Conservation (phyloP, 139 green algal species). For the Tetraselmis chui region DNA sequence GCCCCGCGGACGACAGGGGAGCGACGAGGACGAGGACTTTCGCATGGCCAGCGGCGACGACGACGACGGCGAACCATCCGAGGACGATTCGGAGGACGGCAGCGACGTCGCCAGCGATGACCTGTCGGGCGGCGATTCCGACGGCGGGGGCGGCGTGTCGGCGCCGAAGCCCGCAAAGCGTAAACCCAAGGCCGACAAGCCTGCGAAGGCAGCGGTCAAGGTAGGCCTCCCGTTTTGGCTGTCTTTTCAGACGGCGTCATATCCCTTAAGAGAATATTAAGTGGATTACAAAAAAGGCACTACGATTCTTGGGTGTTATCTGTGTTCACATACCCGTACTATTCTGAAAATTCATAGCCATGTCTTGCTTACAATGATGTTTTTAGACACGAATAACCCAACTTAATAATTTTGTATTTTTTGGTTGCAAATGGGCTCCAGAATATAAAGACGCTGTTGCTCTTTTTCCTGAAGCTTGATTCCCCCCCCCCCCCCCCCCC, state of each 20-base stretch:
- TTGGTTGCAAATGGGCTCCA: too few species aligned
- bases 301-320: too few species aligned
- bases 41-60: conserved; percentile 15
- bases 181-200: conserved; percentile 29
- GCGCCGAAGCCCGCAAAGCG: conserved; percentile 17
- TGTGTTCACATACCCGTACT: too few species aligned
- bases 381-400: too few species aligned
- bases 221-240: too few species aligned
- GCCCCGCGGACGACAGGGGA: background rate
- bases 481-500: too few species aligned
- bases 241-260: background rate
- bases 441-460: too few species aligned
- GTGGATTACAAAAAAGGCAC: too few species aligned
- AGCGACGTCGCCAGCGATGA: conserved; percentile 1
- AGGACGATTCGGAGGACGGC: conserved; percentile 16
- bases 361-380: too few species aligned
- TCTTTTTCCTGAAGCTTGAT: too few species aligned
- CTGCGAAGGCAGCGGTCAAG: conserved; percentile 37
- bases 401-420: too few species aligned
- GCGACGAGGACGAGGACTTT: conserved; percentile 16
- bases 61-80: conserved; percentile 23
- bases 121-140: background rate
- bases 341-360: too few species aligned
- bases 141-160: background rate
- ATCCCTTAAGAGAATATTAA: background rate